Evolutionary conservation across 2,329 filamentous ascomycete genomes (phyloP), one percentile per base, ranked within the genome.

Genomic region (Fonsecaea monophora): DNA sequence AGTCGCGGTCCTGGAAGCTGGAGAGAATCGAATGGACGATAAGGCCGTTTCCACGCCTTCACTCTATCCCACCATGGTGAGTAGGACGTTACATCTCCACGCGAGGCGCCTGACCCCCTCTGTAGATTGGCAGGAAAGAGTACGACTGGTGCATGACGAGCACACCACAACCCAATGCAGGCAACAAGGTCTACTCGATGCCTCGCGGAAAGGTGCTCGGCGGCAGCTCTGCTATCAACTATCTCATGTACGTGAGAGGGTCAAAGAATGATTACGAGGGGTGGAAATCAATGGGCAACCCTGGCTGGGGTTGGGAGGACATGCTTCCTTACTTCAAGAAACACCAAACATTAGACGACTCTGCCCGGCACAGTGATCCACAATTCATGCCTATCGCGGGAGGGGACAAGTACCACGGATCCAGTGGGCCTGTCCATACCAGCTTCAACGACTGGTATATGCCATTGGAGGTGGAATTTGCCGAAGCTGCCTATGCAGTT

Each of bases 1-100:
- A 3, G 77, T 86, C 21, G 78, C 77, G 21, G 79, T 83, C 0
- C 71, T 84, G 25, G 82, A 84, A 72, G 82, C 81, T 15, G 82
- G 82, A 34, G 68, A 71, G n/a, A 74, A 74, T 15, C 70, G 71
- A 12, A 66, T 75, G 25, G 73, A 74, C 12, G 75, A 75, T 7
- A 67, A 69, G 12, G 62, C 64, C 4, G 73, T 77, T 38, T 74
- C 73, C 5, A 72, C 74, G 7, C 75, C 75, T 35, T 59, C 65
- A 48, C 57, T 70, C 5, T 72, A 69, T 53, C 66, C 67, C n/a
- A 69, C 68, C 4, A 42, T 68, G 68, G 66, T 68, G 37, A 40
- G 62, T 61, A 21, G 18, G 15, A 48, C 42, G 8, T 4, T n/a
- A 2, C 7, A 8, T 63, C 10, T 21, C 13, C 45, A 40, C 48